Evolutionary conservation across 371 early-diverging fungal genomes (phyloP).

Genomic region (Actinomortierella wolfii): DNA sequence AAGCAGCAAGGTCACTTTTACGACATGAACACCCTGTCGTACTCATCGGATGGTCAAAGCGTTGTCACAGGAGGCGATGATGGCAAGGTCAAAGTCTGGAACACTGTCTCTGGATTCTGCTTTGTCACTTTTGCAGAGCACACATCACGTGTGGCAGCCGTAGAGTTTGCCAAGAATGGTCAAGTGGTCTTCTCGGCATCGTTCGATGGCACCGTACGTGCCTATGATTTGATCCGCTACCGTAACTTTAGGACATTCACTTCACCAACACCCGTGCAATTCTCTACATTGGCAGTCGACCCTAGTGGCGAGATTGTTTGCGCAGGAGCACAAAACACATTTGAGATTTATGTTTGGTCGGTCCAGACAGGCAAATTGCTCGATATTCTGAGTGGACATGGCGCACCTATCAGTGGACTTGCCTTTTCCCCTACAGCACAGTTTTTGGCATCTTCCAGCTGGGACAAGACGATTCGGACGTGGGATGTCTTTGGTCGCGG

Average conservation of each 20-base stretch:
- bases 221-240: conserved; percentile 95
- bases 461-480: conserved; percentile 92
- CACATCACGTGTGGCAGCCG: conserved; percentile 77
- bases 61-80: conserved; percentile 97
- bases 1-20: conserved; percentile 98
- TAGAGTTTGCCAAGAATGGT: conserved; percentile 91
- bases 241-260: conserved; percentile 98
- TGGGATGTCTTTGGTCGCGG: conserved; percentile 95
- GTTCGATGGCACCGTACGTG: conserved; percentile 97
- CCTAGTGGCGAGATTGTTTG: conserved; percentile 96
- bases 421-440: conserved; percentile 84
- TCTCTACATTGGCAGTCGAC: conserved; percentile 91
- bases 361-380: conserved; percentile 96
- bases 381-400: conserved; percentile 94
- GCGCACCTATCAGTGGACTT: conserved; percentile 87
- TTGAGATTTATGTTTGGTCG: conserved; percentile 97
- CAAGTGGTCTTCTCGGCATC: conserved; percentile 94
- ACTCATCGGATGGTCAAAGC: conserved; percentile 93
- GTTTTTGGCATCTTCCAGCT: conserved; percentile 85
- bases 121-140: conserved; percentile 98
- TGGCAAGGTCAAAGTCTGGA: conserved; percentile 98
- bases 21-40: conserved; percentile 88
- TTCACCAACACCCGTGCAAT: conserved; percentile 95
- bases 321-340: conserved; percentile 94
- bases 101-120: conserved; percentile 93